phyloP scores from a whole-genome alignment of 1,284 basidiomycete genomes.

The Cutaneotrichosporon sp. region DNA sequence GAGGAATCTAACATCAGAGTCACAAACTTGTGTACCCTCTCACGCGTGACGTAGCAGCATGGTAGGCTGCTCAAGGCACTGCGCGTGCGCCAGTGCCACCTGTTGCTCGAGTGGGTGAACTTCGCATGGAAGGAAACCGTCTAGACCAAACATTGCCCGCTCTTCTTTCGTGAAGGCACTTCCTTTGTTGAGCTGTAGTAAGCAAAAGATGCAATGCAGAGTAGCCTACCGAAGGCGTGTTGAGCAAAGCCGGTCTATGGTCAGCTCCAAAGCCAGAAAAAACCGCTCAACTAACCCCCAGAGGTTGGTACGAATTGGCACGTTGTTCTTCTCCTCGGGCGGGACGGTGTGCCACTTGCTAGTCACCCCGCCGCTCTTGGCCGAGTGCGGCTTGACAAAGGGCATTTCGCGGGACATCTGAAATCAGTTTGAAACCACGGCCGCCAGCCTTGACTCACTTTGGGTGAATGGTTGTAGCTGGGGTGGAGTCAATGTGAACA shows the following conservation, averaged over 20 bases:
- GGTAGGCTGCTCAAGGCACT: conserved; percentile 50
- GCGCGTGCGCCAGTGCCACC: conserved; percentile 60
- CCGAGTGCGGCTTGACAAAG: no score
- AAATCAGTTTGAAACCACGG: no score
- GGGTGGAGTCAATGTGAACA: no score
- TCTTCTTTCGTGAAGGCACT: conserved; percentile 69
- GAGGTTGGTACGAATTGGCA: conserved; percentile 29
- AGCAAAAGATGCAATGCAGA: neutral
- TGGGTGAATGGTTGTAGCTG: no score
- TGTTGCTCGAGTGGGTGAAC: conserved; percentile 75
- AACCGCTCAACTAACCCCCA: conserved; percentile 21
- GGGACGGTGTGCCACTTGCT: no score
- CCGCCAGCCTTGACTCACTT: no score
- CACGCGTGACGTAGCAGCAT: conserved; percentile 39
- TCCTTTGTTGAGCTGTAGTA: conserved; percentile 48
- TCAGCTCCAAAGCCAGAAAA: no score
- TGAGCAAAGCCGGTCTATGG: conserved; percentile 26
- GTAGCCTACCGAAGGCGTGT: conserved; percentile 29
- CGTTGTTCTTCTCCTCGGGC: conserved; percentile 25
- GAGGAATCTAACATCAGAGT: conserved; percentile 9
- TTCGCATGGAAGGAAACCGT: conserved; percentile 68
- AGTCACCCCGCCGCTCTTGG: no score
- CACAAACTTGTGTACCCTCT: neutral
- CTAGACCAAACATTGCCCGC: conserved; percentile 63
- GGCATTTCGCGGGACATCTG: no score